Conservation (phyloP, 331 rosid species). For the Quercus tomentella region DNA sequence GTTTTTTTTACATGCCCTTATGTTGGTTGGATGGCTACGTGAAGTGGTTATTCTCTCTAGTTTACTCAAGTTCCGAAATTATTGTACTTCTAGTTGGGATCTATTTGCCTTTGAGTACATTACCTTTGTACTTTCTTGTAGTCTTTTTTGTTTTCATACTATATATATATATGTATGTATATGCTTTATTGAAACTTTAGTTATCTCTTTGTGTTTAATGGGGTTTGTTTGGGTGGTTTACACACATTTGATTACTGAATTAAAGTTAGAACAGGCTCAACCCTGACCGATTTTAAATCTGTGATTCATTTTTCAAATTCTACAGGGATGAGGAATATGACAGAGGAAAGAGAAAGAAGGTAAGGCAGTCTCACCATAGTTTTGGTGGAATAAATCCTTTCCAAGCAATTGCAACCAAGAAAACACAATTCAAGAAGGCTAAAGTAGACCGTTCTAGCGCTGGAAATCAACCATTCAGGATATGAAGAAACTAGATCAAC, state of each 20-base stretch:
- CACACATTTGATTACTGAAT: background rate
- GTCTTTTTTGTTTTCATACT: too few relatives aligned
- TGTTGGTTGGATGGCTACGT: too few relatives aligned
- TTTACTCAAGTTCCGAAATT: too few relatives aligned
- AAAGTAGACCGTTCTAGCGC: slow-evolving; percentile 46
- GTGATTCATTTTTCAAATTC: background rate
- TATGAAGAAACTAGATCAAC: slow-evolving; percentile 27
- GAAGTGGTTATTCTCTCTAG: too few relatives aligned
- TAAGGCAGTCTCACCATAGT: slow-evolving; percentile 37
- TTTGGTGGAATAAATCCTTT: slow-evolving; percentile 72
- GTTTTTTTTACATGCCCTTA: too few relatives aligned
- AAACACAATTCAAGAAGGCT: slow-evolving; percentile 33
- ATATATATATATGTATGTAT: too few relatives aligned
- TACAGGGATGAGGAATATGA: slow-evolving; percentile 93
- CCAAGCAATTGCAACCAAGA: slow-evolving; percentile 61
- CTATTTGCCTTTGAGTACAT: too few relatives aligned
- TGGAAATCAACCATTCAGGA: slow-evolving; percentile 71
- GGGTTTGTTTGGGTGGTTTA: background rate
- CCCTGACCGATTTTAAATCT: background rate
- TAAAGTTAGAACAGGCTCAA: slow-evolving; percentile 1
- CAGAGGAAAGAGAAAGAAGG: slow-evolving; percentile 78
- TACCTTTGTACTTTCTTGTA: too few relatives aligned
- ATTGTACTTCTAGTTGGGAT: background rate
- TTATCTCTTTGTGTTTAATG: background rate
- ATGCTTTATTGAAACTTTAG: background rate